Base-by-base conservation (phyloP, 371 early-diverging fungal genomes). In the Mortierella sp. region DNA sequence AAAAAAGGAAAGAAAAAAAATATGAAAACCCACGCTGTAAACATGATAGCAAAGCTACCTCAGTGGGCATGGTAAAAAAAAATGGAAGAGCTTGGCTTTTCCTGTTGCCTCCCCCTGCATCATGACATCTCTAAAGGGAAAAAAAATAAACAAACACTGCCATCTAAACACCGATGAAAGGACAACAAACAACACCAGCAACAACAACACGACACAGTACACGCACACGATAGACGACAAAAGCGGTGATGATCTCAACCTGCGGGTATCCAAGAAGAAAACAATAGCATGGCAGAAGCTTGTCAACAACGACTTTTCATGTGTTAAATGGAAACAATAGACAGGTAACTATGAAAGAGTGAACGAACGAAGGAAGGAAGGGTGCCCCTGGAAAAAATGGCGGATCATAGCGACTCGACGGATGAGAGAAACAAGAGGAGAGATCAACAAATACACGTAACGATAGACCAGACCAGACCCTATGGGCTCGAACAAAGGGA, bases 231-330 rank as follows among this genome's bases (percentile, higher is more conserved):
- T 26, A 8, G 26, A 57, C 9, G n/a, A 38, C 52, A 52, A 52
- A 52, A 47, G 16, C 50, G 50, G 50, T 16, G 16, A 50, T 50
- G 50, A 50, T 14, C 28, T 13, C 58, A 28, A 28, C 58, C 26
- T 28, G 14, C 11, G 31, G 31, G 10, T 28, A 31, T 0, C 16
- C 42, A 38, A 38, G 42, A 31, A 31, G 50, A 63, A 31, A 65
- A 65, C 68, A 65, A 65, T 34, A 38, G 38, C 68, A 65, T 65
- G 34, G 38, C 68, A 34, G 34, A 65, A 63, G 8, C 31, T 63
- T 50, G 48, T 13, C 16, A 14, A 13, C 11, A 31, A 31, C 26
- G 11, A n/a, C 31, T 7, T 28, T 31, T 6, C 63, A 63, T 63
- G 16, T 31, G 31, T 16, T 16, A 60, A 60, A 0, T 38, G 34